Conservation (phyloP, 306 rosid species). For the Sicyos edulis region DNA sequence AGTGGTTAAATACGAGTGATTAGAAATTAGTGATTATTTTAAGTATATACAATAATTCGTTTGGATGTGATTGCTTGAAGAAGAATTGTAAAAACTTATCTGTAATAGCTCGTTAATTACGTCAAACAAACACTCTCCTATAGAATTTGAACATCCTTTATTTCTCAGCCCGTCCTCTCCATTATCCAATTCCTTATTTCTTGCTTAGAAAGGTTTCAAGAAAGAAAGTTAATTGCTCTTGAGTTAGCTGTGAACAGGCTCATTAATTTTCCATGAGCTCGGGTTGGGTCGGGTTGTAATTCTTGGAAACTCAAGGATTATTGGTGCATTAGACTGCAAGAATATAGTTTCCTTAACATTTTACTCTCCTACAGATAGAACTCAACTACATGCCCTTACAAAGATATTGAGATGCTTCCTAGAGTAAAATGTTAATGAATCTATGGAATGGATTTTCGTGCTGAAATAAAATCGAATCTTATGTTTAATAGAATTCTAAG, state of each 20-base stretch:
- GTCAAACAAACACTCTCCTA: too few relatives aligned
- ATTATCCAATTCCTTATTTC: conserved; percentile 44
- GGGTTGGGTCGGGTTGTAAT: background rate
- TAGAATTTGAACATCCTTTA: too few relatives aligned
- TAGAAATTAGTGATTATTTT: too few relatives aligned
- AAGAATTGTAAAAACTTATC: too few relatives aligned
- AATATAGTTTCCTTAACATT: background rate
- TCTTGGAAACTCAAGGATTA: background rate
- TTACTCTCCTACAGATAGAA: background rate
- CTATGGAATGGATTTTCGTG: background rate
- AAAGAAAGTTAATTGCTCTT: conserved; percentile 62
- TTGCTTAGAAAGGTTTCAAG: conserved; percentile 52
- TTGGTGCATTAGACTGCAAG: background rate
- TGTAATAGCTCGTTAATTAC: too few relatives aligned
- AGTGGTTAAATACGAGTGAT: too few relatives aligned
- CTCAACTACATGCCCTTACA: too few relatives aligned
- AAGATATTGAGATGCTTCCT: conserved; percentile 1
- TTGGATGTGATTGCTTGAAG: too few relatives aligned
- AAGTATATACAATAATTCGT: too few relatives aligned
- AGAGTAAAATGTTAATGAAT: too few relatives aligned
- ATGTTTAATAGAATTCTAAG: background rate
- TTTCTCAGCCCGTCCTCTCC: background rate
- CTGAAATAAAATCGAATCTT: too few relatives aligned
- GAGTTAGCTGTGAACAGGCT: conserved; percentile 72
- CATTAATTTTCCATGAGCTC: conserved; percentile 51